Evolutionary conservation across 2,329 filamentous ascomycete species (phyloP), one percentile per base, ranked within the genome.

Genomic region (Ophiostoma triangulosporum): DNA sequence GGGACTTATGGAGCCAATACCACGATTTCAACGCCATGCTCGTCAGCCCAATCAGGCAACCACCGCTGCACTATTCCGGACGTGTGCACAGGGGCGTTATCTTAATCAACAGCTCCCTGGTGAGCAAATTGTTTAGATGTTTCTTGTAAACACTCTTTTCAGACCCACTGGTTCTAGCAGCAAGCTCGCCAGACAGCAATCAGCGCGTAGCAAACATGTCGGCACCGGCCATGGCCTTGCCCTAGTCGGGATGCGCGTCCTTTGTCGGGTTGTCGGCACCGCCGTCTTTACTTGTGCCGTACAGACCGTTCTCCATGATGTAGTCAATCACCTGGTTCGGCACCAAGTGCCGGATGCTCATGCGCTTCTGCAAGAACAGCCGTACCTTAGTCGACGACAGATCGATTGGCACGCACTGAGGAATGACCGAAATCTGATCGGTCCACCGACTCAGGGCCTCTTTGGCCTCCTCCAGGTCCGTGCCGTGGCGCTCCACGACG

Each of bases 341-440:
- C 32, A 62, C 60, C 26, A 81, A 62, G 63, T 90, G 91, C 58
- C 86, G 80, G 49, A 94, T 86, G 60, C 84, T 89, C 82, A 93
- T 86, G 59, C 88, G 81, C 62, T 85, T 77, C 63, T 85, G 80
- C 32, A 90, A 67, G 64, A 94, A 87, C 3, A 94, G 72, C 40
- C 90, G 80, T 57, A 95, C 90, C 70, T 95, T 82, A 12, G 80
- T 83, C 58, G 80, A 86, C 60, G 81, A 86, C 56, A 93, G 83
- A 61, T 93, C 86, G 66, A 93, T 93, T 59, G 87, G 82, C 49
- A 95, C 90, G 51, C 95, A 77, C 67, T 95, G 88, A 54, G 87
- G 85, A 58, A 95, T 91, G 52, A 95, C 85, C 63, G 88, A 83
- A 57, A 95, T 82, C 61, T 95, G 91, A 61, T 89, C 80, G 62